Base-by-base conservation (phyloP, 129 eudicot species). In the Dittrichia graveolens region DNA sequence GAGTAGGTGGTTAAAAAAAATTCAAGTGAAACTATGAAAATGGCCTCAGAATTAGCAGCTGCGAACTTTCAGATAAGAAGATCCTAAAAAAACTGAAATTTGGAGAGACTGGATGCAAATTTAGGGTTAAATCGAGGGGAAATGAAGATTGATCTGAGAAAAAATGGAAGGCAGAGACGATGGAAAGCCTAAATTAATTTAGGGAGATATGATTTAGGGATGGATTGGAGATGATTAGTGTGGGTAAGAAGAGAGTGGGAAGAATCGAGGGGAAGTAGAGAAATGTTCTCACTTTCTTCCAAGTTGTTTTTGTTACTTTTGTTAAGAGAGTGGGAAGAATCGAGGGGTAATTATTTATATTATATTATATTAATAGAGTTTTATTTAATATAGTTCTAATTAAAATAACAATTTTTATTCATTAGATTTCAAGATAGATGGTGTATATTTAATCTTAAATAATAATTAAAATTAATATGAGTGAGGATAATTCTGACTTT, bases 261-360 rank as follows among this genome's bases (percentile, higher is more conserved):
- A 43, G 46, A 58, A 57, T 45, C 24, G 56, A 48, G 34, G 13
- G 57, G 66, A 18, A 54, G 42, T n/a, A 40, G 54, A 31, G 41
- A 72, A 35, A 66, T 66, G 75, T 58, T 56, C 42, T 65, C 44
- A 44, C 40, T 71, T 43, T 71, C 65, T 69, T 40, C 53, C 74
- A 53, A 66, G 43, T 66, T 66, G 58, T 12, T 34, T 59, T 59
- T 61, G 67, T 61, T 24, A 24, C 67, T 61, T 61, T n/a, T 12
- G 37, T 53, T 53, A 53, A 52, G 58, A 48, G n/a, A n/a, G n/a
- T n/a, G n/a, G n/a, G n/a, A n/a, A n/a, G n/a, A n/a, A n/a, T n/a
- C n/a, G n/a, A n/a, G n/a, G n/a, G n/a, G n/a, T n/a, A n/a, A n/a
- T n/a, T n/a, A n/a, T n/a, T n/a, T n/a, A n/a, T n/a, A n/a, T n/a